These are phyloP conservation scores for Candida broadrunensis DNA, from an alignment of 805 yeast species.

Conservation along the genomic window DNA sequence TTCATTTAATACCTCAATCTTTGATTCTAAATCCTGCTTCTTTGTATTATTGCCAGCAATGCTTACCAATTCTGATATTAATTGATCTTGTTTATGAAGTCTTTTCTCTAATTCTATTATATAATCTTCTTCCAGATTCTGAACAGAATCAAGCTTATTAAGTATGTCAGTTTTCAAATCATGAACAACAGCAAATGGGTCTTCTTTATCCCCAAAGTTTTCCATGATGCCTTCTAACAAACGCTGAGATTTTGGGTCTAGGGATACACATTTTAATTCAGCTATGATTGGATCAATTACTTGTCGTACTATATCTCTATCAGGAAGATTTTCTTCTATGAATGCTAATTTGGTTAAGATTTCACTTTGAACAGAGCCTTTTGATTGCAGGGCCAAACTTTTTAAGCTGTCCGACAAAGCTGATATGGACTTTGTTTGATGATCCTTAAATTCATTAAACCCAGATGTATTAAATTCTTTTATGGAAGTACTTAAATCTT, in stretches of 20 bases:
- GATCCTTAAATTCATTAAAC: neutral
- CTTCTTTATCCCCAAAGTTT: neutral
- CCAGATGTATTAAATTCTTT: neutral
- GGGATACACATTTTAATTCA: conserved; percentile 21
- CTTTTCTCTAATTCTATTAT: neutral
- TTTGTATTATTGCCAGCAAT: neutral
- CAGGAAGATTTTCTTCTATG: conserved; percentile 9
- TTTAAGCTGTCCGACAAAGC: neutral
- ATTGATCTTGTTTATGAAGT: conserved; percentile 1
- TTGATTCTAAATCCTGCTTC: neutral
- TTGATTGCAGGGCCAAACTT: neutral
- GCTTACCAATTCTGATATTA: neutral
- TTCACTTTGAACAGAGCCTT: neutral
- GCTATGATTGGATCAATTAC: conserved; percentile 24
- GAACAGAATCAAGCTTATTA: neutral
- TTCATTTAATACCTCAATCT: conserved; percentile 3
- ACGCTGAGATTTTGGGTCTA: conserved; percentile 15
- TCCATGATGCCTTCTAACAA: conserved; percentile 13
- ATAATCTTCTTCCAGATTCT: neutral
- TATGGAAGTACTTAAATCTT: neutral
- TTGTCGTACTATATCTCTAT: conserved; percentile 11
- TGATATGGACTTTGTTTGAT: neutral
- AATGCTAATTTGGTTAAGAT: neutral
- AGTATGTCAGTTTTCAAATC: neutral
- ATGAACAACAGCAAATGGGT: neutral